Evolutionary conservation across 2,329 filamentous ascomycete genomes (phyloP).

Genomic region (Fusarium nelsonii): DNA sequence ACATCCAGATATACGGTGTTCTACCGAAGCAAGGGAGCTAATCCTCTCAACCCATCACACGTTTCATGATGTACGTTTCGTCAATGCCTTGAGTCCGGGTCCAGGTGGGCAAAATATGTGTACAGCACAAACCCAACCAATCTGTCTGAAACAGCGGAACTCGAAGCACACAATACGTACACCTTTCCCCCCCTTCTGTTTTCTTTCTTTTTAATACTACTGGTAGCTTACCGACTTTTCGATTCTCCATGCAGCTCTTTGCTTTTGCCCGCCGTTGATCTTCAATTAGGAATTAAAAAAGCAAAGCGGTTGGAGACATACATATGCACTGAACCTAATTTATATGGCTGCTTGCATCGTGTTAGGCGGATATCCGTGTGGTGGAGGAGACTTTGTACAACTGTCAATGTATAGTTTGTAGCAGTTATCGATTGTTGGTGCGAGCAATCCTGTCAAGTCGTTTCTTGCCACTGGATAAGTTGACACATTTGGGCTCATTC

Average conservation of each 20-base stretch:
- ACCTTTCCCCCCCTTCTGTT: background rate
- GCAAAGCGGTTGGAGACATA: constrained; percentile 6
- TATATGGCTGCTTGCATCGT: constrained; percentile 37
- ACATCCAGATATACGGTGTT: constrained; percentile 3
- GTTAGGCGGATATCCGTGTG: constrained; percentile 20
- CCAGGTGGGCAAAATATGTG: background rate
- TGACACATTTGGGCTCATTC: constrained; percentile 30
- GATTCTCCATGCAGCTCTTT: constrained; percentile 8
- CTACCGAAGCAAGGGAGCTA: constrained; percentile 16
- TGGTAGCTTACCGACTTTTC: constrained; percentile 31
- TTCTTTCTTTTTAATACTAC: background rate
- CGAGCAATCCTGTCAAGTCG: constrained; percentile 4
- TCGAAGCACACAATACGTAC: constrained; percentile 19
- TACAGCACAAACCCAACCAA: constrained; percentile 21
- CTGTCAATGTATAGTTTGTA: background rate
- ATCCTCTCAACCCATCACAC: constrained; percentile 30
- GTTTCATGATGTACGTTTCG: constrained; percentile 46
- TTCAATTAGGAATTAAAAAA: background rate
- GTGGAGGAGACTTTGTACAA: constrained; percentile 8
- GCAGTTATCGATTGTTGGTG: background rate
- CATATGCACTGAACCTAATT: constrained; percentile 34
- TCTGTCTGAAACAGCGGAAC: constrained; percentile 47
- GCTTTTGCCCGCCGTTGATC: constrained; percentile 8
- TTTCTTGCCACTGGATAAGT: constrained; percentile 19
- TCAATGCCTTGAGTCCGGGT: constrained; percentile 35